These are phyloP conservation scores for Papiliotrema fonsecae DNA, from an alignment of 1,284 basidiomycete genomes.

Conservation along the genomic window DNA sequence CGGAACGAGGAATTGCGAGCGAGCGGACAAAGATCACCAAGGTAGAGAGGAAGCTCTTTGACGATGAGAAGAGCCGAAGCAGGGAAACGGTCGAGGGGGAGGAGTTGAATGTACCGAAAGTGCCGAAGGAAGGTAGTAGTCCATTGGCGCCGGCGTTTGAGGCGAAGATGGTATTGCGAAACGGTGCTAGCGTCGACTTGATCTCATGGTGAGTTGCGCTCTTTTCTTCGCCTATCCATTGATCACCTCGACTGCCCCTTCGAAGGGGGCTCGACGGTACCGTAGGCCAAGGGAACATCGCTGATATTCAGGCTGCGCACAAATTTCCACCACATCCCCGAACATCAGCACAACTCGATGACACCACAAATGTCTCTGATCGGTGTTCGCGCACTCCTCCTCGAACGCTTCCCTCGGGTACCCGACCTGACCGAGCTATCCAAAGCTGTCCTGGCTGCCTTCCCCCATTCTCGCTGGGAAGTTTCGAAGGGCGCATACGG, in stretches of 20 bases:
- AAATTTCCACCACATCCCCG: slow-evolving; percentile 43
- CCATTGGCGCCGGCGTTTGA: slow-evolving; percentile 39
- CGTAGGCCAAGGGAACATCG: too few species aligned
- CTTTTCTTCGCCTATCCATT: neutral
- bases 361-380: slow-evolving; percentile 38
- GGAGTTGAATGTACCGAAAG: slow-evolving; percentile 1
- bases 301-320: slow-evolving; percentile 36
- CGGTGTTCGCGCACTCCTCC: slow-evolving; percentile 35
- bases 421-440: slow-evolving; percentile 34
- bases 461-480: slow-evolving; percentile 39
- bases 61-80: slow-evolving; percentile 17
- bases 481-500: slow-evolving; percentile 19
- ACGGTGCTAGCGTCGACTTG: slow-evolving; percentile 39
- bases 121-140: slow-evolving; percentile 9
- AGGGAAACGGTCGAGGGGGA: slow-evolving; percentile 12
- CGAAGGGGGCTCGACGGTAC: neutral
- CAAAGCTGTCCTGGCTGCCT: slow-evolving; percentile 38
- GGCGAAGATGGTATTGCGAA: slow-evolving; percentile 41
- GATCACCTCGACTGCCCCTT: neutral
- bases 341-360: slow-evolving; percentile 26
- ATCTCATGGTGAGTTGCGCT: slow-evolving; percentile 37
- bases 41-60: slow-evolving; percentile 30
- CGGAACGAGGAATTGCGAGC: slow-evolving; percentile 20
- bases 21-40: slow-evolving; percentile 19
- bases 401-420: slow-evolving; percentile 41